These are phyloP conservation scores for Rachicladosporium sp. DNA, from an alignment of 2,329 filamentous ascomycete species.

Conservation along the genomic window DNA sequence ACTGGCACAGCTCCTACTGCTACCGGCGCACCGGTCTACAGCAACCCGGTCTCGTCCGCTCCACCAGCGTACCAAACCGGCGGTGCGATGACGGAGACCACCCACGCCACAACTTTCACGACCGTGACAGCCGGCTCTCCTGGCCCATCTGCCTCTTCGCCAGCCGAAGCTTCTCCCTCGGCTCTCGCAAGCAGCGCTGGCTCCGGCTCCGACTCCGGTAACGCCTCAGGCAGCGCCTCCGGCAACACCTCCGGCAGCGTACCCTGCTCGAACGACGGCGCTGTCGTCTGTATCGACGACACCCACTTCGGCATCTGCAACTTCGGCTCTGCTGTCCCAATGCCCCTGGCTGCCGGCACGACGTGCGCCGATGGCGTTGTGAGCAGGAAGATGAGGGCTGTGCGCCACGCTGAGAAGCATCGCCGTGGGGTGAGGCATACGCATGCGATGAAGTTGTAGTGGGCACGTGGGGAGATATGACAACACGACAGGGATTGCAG, in stretches of 20 bases:
- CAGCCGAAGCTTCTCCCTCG: neutral
- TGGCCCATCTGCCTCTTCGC: conserved; percentile 8
- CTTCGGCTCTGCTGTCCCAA: conserved; percentile 28
- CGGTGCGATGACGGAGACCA: conserved; percentile 18
- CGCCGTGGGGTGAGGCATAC: too few species aligned
- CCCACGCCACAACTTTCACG: conserved; percentile 2
- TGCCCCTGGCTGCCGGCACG: conserved; percentile 30
- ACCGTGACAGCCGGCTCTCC: conserved; percentile 5
- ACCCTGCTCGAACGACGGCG: conserved; percentile 29
- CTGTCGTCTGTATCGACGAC: conserved; percentile 31
- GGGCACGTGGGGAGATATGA: too few species aligned
- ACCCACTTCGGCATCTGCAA: conserved; percentile 34
- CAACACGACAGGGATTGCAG: too few species aligned
- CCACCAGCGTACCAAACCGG: too few species aligned
- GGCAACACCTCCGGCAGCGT: conserved; percentile 12
- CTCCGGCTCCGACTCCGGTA: too few species aligned
- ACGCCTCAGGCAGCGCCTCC: too few species aligned
- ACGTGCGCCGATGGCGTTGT: conserved; percentile 26
- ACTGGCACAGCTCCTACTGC: too few species aligned
- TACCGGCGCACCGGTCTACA: too few species aligned
- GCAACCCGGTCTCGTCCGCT: too few species aligned
- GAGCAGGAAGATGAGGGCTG: conserved; percentile 12
- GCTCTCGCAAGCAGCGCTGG: conserved; percentile 1
- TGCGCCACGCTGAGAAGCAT: too few species aligned
- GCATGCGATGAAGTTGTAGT: too few species aligned